A percentile compares a stretch with the other conserved stretches of the same genome.
phyloP scores from a whole-genome alignment of 2,329 filamentous ascomycete genomes.

The Tolypocladium cylindrosporum region DNA sequence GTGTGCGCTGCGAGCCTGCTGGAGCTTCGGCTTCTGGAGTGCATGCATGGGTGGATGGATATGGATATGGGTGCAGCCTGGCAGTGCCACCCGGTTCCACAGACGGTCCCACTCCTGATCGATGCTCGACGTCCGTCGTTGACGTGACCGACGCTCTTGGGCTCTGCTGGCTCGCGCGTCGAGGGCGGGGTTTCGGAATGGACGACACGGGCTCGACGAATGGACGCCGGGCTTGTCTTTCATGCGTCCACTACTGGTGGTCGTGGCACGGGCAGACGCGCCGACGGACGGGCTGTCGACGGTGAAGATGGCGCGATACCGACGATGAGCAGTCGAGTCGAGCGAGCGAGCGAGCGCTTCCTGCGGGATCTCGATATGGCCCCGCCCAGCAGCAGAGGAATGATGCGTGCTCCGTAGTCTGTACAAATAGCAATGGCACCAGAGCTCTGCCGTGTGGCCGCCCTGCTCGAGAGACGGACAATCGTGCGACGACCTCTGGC shows the following conservation, averaged over 20 bases:
- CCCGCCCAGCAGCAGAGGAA: not conserved
- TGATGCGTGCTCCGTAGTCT: too few species aligned
- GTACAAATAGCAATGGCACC: not conserved
- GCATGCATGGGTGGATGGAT: not conserved
- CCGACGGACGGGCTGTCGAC: not conserved
- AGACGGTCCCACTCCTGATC: not conserved
- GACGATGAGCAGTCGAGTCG: not conserved
- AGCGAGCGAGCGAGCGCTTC: not conserved
- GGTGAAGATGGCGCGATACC: not conserved
- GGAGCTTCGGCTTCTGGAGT: not conserved
- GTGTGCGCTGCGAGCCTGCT: not conserved
- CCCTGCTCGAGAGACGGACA: not conserved
- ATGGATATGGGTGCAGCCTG: not conserved
- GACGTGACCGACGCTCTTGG: not conserved
- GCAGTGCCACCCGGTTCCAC: not conserved
- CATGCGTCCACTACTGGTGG: not conserved
- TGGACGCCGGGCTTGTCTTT: constrained; percentile 1
- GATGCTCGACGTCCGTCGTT: not conserved
- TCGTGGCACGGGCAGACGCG: not conserved
- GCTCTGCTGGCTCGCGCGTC: constrained; percentile 1
- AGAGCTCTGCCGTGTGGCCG: not conserved
- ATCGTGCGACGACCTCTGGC: not conserved
- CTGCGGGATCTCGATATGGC: not conserved
- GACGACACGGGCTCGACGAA: constrained; percentile 4
- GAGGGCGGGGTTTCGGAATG: constrained; percentile 10